Base-by-base conservation (phyloP, 371 early-diverging fungal genomes). In the Zancudomyces culisetae region DNA sequence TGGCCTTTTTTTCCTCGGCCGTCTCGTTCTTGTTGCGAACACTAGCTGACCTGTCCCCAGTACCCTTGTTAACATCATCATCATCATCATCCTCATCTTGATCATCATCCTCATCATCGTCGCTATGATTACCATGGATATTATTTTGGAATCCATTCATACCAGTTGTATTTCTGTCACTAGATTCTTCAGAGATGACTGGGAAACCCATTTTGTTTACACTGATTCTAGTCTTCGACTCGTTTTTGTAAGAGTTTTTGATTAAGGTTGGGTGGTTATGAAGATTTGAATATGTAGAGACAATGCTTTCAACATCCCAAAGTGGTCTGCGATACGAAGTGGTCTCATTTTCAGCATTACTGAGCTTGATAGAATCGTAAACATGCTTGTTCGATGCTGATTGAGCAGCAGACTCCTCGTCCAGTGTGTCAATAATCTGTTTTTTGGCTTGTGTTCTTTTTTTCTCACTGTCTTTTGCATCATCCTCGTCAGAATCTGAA, bases 1-100 rank as follows among this genome's bases (percentile, higher is more conserved):
- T 76, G 52, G 73, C 73, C 61, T 79, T 82, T 76, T 89, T 90
- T 51, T 94, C 90, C 51, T 89, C 93, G 55, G 73, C 76, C 6
- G 80, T 73, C 71, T 94, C 95, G 10, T 56, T 56, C 58, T 81
- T 81, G 46, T 35, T 15, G 6, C 35, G 6, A 15, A 35, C 35
- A 35, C 6, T 10, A 35, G 35, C 6, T 6, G 35, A 10, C n/a
- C n/a, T n/a, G n/a, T n/a, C n/a, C n/a, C n/a, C n/a, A n/a, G n/a
- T n/a, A n/a, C n/a, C n/a, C 6, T 35, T 35, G 6, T 6, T 10
- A 35, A 15, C 15, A 35, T 6, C 6, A 35, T 6, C 35, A 35
- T 35, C 35, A 15, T 35, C 35, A 15, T 6, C 6, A 15, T 35
- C 35, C 6, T 6, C 6, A 35, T 15, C 35, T 10, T 6, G 15